Percentiles rank a stretch among this genome's conserved stretches.
Conservation (phyloP, 2,329 filamentous ascomycete species). For the Remersonia thermophila region DNA sequence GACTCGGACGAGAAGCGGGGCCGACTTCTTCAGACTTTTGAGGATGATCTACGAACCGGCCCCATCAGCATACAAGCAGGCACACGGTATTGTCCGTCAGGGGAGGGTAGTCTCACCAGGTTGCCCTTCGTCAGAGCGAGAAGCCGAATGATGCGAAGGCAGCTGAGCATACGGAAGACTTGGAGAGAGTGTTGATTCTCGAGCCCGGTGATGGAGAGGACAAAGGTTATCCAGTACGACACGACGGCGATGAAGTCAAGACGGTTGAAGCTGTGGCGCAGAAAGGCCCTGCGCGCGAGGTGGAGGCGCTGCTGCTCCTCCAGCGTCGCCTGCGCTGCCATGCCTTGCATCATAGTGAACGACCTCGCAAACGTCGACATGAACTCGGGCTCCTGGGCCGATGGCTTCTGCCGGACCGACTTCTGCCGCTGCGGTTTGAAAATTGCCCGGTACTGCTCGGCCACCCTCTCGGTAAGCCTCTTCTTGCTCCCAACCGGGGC, state of each 20-base stretch:
- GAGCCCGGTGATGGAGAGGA: constrained; percentile 55
- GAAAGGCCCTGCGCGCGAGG: constrained; percentile 78
- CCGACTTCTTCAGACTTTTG: constrained; percentile 87
- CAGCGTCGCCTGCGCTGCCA: constrained; percentile 46
- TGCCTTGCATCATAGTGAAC: constrained; percentile 62
- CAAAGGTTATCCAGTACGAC: constrained; percentile 89
- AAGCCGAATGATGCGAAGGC: constrained; percentile 82
- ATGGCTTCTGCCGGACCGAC: constrained; percentile 41
- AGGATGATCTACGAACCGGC: constrained; percentile 58
- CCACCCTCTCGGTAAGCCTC: constrained; percentile 60
- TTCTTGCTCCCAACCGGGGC: constrained; percentile 74
- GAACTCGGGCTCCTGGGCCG: constrained; percentile 27
- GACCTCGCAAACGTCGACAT: constrained; percentile 59
- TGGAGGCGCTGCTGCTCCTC: constrained; percentile 74
- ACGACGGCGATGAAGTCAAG: constrained; percentile 88
- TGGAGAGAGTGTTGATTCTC: constrained; percentile 64
- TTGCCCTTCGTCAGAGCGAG: constrained; percentile 87
- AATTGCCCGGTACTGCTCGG: constrained; percentile 63
- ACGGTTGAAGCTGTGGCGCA: constrained; percentile 91
- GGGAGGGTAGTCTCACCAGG: constrained; percentile 44
- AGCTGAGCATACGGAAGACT: constrained; percentile 93
- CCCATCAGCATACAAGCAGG: constrained; percentile 5
- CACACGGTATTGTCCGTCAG: not conserved
- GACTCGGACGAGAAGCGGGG: constrained; percentile 81
- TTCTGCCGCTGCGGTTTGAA: constrained; percentile 72